Percentiles rank a stretch among this genome's conserved stretches.
Conservation (phyloP, 495 filamentous ascomycete genomes). For the Penicillium coprophilum region DNA sequence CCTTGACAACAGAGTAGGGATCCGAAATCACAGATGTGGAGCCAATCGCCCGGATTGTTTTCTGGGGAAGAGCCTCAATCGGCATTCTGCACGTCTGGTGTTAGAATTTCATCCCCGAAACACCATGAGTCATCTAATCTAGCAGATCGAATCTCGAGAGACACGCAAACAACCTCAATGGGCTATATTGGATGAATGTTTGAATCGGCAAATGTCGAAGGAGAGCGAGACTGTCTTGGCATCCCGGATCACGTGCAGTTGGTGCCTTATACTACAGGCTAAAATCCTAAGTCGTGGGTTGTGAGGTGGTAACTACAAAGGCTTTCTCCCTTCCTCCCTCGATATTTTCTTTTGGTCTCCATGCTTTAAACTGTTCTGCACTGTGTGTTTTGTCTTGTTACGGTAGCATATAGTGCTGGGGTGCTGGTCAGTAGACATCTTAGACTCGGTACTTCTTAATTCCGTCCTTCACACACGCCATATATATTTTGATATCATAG, state of each 20-base stretch:
- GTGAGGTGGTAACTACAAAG: too few species aligned
- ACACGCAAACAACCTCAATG: background rate
- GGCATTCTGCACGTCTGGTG: conserved; percentile 45
- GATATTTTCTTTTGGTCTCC: too few species aligned
- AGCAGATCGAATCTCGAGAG: background rate
- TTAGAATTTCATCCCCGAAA: conserved; percentile 17
- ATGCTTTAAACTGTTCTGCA: too few species aligned
- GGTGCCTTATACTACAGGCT: background rate
- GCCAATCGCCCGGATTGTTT: conserved; percentile 65
- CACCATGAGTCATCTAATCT: background rate
- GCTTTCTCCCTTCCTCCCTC: too few species aligned
- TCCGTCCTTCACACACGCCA: too few species aligned
- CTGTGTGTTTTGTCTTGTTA: too few species aligned
- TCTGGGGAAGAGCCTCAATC: conserved; percentile 65
- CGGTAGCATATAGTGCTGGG: too few species aligned
- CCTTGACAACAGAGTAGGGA: conserved; percentile 76
- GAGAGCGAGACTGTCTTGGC: background rate
- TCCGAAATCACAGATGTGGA: conserved; percentile 72
- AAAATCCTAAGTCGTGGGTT: too few species aligned
- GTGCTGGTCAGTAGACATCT: too few species aligned
- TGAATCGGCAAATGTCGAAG: background rate
- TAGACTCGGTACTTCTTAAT: too few species aligned
- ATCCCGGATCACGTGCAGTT: background rate
- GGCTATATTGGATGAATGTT: background rate
- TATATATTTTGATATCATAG: too few species aligned